These are phyloP conservation scores for Sorghum bicolor DNA, from an alignment of 176 grass and related monocot genomes.

Conservation along the genomic window Sorghum_bicolor_NCBIv3 NC_012870.2:70330001-70330500, in stretches of 20 bases:
- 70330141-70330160: neutral
- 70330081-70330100: neutral
- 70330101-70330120: no score
- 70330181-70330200: no score
- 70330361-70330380: neutral
- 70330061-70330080: neutral
- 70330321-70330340: conserved; percentile 16
- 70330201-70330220: neutral
- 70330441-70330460: neutral
- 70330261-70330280: neutral
- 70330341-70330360: conserved; percentile 10
- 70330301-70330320: neutral
- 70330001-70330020: no score
- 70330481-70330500: neutral
- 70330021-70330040: neutral
- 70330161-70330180: neutral
- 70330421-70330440: neutral
- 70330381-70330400: neutral
- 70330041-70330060: neutral
- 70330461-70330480: neutral
- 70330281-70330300: neutral
- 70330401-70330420: neutral
- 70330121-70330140: neutral
- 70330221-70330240: neutral
- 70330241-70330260: neutral